Evolutionary conservation across 306 rosid species (phyloP).

Genomic region (Lagenaria siceraria): DNA sequence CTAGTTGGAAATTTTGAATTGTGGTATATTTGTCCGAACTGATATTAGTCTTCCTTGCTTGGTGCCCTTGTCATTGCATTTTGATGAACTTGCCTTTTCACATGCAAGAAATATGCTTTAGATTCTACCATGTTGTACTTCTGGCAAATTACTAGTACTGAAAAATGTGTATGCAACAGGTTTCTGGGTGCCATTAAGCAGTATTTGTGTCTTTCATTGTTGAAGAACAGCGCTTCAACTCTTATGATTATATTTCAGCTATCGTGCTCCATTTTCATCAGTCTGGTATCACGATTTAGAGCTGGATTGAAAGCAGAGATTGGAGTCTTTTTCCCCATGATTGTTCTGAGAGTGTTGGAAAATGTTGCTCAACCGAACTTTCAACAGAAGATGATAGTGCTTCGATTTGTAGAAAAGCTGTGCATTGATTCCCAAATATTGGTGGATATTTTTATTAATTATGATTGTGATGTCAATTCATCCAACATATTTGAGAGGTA

Average conservation of each 20-base stretch:
- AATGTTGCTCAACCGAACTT: constrained; percentile 95
- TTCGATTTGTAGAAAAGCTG: constrained; percentile 87
- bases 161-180: constrained; percentile 49
- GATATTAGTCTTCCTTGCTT: background rate
- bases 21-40: background rate
- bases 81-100: background rate
- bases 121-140: constrained; percentile 2
- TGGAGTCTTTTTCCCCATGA: constrained; percentile 99
- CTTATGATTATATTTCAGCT: constrained; percentile 93
- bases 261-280: constrained; percentile 95
- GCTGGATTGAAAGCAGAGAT: constrained; percentile 97
- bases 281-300: constrained; percentile 97
- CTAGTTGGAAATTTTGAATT: background rate
- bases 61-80: background rate
- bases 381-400: constrained; percentile 98
- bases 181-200: constrained; percentile 99
- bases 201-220: constrained; percentile 83
- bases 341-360: constrained; percentile 94
- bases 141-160: background rate
- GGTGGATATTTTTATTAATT: constrained; percentile 92
- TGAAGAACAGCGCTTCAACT: constrained; percentile 98
- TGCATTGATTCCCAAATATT: constrained; percentile 91
- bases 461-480: constrained; percentile 98
- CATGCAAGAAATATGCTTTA: background rate
- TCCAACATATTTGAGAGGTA: constrained; percentile 99